Base-by-base conservation (phyloP, 2,329 filamentous ascomycete species). In the Microcyclospora pomicola region DNA sequence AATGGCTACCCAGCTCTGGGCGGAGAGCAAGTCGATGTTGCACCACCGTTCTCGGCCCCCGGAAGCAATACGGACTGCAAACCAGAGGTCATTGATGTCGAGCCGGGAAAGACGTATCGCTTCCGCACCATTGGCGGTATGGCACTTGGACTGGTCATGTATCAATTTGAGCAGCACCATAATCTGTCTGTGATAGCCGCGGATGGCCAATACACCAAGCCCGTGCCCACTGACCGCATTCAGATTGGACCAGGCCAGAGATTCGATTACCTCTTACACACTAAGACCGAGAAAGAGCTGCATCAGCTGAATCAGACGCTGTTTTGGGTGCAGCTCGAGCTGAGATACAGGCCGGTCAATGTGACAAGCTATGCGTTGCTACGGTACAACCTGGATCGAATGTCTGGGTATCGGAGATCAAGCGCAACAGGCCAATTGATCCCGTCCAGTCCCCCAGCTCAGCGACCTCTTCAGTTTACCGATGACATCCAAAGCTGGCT, bases 51-150 rank as follows among this genome's bases (percentile, higher is more conserved):
- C 27, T 43, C 38, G 9, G 40, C 43, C 31, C 38, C 30, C n/a
- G 47, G 46, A 4, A 48, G 49, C 15, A 33, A 41, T n/a, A 44
- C 36, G 11, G 37, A 34, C 10, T 52, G 49, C 35, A 28, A 40
- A 13, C 37, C 51, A 7, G 48, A 66, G 4, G 59, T 74, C 3
- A 70, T 81, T 42, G 63, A 71, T 5, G 71, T 82, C 7, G 59
- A 76, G 29, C 72, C 76, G 0, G 69, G 63, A 9, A 74, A 68
- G 50, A 74, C 68, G 0, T 82, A 81, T 47, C 66, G 75, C 2
- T 56, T 81, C 37, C 66, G 77, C 9, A 72, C 76, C 48, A 67
- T 81, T 32, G 73, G 73, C 3, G 65, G 55, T 1, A 70, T 68
- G 0, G 71, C 71, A 0, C 58, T 80, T 13, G 74, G 71, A 0